Conservation (phyloP, 352 stramenopile species). For the Globisporangium iwayamae region DNA sequence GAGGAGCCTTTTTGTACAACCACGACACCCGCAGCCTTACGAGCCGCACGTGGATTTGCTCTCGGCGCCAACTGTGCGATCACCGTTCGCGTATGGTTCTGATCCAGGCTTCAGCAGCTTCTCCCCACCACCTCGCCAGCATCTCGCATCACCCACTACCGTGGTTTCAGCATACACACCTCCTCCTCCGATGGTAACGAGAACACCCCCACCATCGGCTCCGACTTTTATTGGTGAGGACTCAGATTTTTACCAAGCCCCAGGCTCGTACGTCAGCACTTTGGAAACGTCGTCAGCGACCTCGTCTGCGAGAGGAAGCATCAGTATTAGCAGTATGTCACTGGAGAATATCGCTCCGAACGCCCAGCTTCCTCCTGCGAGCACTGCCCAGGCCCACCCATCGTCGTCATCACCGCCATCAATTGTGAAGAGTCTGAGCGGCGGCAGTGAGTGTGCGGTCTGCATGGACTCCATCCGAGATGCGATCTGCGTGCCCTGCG, state of each 20-base stretch:
- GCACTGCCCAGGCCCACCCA: not conserved
- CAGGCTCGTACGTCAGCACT: constrained; percentile 4
- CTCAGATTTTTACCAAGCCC: not conserved
- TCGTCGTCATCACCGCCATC: not conserved
- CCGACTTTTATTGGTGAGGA: constrained; percentile 10
- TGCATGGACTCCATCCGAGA: constrained; percentile 41
- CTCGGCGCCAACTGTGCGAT: not conserved
- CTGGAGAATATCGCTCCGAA: not conserved
- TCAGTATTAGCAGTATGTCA: not conserved
- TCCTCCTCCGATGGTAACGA: not conserved
- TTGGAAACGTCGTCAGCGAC: not conserved
- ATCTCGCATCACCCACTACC: constrained; percentile 15
- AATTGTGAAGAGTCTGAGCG: not conserved
- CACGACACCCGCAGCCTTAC: not conserved
- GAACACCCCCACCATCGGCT: constrained; percentile 8
- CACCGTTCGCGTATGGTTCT: not conserved
- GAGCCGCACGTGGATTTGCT: not conserved
- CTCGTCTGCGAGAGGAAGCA: not conserved
- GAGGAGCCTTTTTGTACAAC: constrained; percentile 1
- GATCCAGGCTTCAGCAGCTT: constrained; percentile 3
- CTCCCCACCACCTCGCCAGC: constrained; percentile 3
- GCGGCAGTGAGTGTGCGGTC: constrained; percentile 33
- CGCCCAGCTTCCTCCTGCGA: not conserved
- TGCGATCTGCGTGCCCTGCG: constrained; percentile 51
- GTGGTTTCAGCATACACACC: constrained; percentile 6